phyloP scores from a whole-genome alignment of 2,329 filamentous ascomycete species.

The Knufia petricola region DNA sequence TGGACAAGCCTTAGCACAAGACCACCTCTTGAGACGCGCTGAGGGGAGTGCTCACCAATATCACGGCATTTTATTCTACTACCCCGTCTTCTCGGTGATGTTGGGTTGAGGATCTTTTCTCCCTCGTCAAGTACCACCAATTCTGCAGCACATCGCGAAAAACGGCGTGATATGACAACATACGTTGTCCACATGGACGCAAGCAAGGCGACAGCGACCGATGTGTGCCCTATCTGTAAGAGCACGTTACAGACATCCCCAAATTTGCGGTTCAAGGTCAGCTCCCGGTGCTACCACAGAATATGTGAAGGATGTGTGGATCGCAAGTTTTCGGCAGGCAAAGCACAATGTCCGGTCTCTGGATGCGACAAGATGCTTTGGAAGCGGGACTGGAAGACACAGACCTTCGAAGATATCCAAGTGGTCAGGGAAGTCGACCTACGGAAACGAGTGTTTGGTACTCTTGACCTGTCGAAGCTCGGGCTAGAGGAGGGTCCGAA shows the following conservation, averaged over 20 bases:
- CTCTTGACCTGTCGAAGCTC: slow-evolving; percentile 4
- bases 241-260: slow-evolving; percentile 90
- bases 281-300: slow-evolving; percentile 96
- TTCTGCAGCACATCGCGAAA: no score
- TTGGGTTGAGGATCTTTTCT: no score
- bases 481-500: slow-evolving; percentile 1
- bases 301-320: slow-evolving; percentile 97
- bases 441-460: slow-evolving; percentile 53
- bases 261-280: slow-evolving; percentile 90
- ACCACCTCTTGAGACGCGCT: no score
- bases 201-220: background rate
- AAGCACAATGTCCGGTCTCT: slow-evolving; percentile 83
- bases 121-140: no score
- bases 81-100: no score
- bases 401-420: slow-evolving; percentile 79
- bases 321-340: slow-evolving; percentile 77
- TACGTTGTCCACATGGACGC: slow-evolving; percentile 1
- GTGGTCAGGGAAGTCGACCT: slow-evolving; percentile 94
- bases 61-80: no score
- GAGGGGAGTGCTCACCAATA: no score
- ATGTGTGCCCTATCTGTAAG: slow-evolving; percentile 96
- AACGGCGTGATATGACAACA: no score
- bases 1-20: no score
- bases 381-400: slow-evolving; percentile 59
- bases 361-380: slow-evolving; percentile 72